Base-by-base conservation (phyloP, 1,284 basidiomycete genomes). In the Tilletiopsis washingtonensis region DNA sequence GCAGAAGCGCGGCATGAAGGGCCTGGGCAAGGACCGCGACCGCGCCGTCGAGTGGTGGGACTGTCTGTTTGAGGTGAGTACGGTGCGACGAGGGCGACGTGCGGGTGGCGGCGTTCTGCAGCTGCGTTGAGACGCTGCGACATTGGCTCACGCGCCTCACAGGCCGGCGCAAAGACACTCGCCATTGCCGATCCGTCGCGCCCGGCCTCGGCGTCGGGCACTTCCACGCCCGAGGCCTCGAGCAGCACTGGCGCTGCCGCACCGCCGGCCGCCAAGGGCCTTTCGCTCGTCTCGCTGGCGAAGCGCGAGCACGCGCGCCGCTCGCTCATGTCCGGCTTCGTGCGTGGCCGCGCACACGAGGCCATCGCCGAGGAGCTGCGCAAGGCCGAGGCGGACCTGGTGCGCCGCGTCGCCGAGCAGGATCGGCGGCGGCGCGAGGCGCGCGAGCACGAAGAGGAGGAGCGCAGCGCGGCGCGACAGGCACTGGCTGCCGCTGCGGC, bases 41-140 rank as follows among this genome's bases (percentile, higher is more conserved):
- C 51, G 70, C 9, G 69, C 69, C 4, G 60, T 67, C 21, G 70
- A 73, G 29, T 73, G 70, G 70, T 73, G 70, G 70, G 69, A 73
- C 47, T 66, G 66, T 45, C 59, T 73, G 34, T 73, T 71, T 45
- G 65, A 68, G 5, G 60, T 59, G 36, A 27, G 61, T 47, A 34
- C 17, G 12, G 17, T 34, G 32, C 12, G 12, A 34, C 12, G n/a
- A n/a, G n/a, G n/a, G n/a, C n/a, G n/a, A n/a, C n/a, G n/a, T n/a
- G 21, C 12, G 26, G 9, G 29, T 21, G 9, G 23, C 17, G 42
- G 5, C 12, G 15, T 23, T 44, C 42, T 15, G 25, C 12, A 4
- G 34, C 6, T 5, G 11, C 17, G n/a, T 37, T 32, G 27, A 29
- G 3, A 3, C 4, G 11, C 23, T 17, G 27, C 23, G 40, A 14